These are phyloP conservation scores for Daucus carota DNA, from an alignment of 129 eudicot genomes.

Conservation along the genomic window DH1_v3.0 NC_030388.2:27026001-27026500, in stretches of 20 bases:
- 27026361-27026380: not conserved
- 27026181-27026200: not conserved
- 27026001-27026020: conserved; percentile 81
- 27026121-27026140: not conserved
- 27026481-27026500: not conserved
- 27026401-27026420: not conserved
- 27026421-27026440: conserved; percentile 5
- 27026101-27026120: not conserved
- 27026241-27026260: not conserved
- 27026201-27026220: not conserved
- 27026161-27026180: not conserved
- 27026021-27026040: conserved; percentile 94
- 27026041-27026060: conserved; percentile 58
- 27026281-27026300: not conserved
- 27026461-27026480: conserved; percentile 11
- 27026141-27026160: not conserved
- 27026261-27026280: not conserved
- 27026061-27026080: conserved; percentile 56
- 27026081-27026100: conserved; percentile 31
- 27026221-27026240: not conserved
- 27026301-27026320: conserved; percentile 2
- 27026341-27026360: not conserved
- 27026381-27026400: conserved; percentile 6
- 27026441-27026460: not conserved
- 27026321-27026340: not conserved